Evolutionary conservation across 441 rosid species (phyloP), one percentile per base, ranked within the genome.

Genomic region (Arabidopsis hybrid): DNA sequence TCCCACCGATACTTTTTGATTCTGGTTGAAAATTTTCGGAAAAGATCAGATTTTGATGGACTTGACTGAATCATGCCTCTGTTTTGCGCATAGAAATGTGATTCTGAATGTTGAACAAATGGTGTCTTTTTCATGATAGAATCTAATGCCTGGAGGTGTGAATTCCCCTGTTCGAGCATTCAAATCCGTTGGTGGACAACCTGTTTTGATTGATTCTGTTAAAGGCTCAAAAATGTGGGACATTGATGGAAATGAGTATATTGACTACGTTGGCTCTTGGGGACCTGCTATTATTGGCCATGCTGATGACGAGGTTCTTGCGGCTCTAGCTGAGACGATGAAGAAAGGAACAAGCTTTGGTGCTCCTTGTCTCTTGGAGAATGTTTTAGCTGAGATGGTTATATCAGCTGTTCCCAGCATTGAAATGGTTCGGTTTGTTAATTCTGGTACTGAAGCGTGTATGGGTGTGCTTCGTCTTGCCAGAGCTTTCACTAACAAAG

Each of bases 301-400:
- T 76, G 97, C 99, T 0, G 98, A 95, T 80, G 98, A 91, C 65
- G 78, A 88, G 95, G 99, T 92, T 39, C 89, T 95, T 21, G 92
- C 88, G 7, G 97, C 98, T 59, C 68, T 95, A 77, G 85, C 88
- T 11, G 97, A 92, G 84, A 91, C 97, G 42, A 89, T 92, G 96
- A 88, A 92, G 83, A 92, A 92, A 82, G 99, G 99, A 60, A 95
- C 99, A 69, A 92, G 99, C 88, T 95, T 94, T 81, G 99, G 99
- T 34, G 99, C 97, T 70, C 97, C 99, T 59, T 95, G 99, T 79
- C 94, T 95, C 71, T 81, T 88, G 32, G 97, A 95, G 89, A 95
- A 95, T 81, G 84, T 77, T 67, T 71, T 91, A 43, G 97, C 99
- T 0, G 94, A 91, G 83, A 88, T 92, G 95, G 97, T 92, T 39